A percentile compares a stretch with the other conserved stretches of the same genome.
Conservation (phyloP, 768 basidiomycete genomes). For the Epithele typhae region DNA sequence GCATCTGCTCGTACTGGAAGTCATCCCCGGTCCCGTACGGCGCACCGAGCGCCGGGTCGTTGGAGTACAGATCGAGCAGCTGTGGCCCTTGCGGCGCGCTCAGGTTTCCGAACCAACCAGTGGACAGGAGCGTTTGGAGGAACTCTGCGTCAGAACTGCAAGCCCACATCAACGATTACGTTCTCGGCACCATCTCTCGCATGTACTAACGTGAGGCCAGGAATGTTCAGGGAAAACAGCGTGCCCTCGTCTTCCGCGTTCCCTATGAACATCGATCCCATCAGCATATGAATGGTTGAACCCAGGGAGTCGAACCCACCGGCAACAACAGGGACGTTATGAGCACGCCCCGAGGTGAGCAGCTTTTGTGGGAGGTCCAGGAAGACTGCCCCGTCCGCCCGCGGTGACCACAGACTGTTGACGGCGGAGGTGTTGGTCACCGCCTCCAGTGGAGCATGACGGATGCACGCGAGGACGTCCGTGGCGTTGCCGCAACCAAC, state of each 20-base stretch:
- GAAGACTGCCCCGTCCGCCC: conserved; percentile 47
- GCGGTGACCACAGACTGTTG: conserved; percentile 41
- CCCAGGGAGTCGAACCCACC: conserved; percentile 27
- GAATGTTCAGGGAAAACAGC: not conserved
- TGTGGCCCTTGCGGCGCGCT: not conserved
- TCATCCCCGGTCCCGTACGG: conserved; percentile 15
- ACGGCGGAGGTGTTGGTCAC: not conserved
- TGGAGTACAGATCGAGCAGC: conserved; percentile 5
- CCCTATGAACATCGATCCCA: not conserved
- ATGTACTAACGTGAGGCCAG: not conserved
- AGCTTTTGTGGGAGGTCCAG: conserved; percentile 36
- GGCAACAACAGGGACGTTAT: conserved; percentile 44
- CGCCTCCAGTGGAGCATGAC: too few species aligned
- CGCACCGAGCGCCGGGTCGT: conserved; percentile 9
- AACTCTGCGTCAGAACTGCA: not conserved
- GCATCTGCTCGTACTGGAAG: conserved; percentile 5
- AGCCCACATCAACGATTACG: not conserved
- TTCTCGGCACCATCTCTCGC: too few species aligned
- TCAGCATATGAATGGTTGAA: not conserved
- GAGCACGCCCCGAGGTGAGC: conserved; percentile 39
- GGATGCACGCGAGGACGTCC: too few species aligned
- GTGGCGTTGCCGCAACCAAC: too few species aligned
- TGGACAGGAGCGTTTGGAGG: not conserved
- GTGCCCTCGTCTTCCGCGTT: conserved; percentile 15
- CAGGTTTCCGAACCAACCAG: not conserved